phyloP scores from a whole-genome alignment of 2,329 filamentous ascomycete genomes.

The Anthostomella pinea region DNA sequence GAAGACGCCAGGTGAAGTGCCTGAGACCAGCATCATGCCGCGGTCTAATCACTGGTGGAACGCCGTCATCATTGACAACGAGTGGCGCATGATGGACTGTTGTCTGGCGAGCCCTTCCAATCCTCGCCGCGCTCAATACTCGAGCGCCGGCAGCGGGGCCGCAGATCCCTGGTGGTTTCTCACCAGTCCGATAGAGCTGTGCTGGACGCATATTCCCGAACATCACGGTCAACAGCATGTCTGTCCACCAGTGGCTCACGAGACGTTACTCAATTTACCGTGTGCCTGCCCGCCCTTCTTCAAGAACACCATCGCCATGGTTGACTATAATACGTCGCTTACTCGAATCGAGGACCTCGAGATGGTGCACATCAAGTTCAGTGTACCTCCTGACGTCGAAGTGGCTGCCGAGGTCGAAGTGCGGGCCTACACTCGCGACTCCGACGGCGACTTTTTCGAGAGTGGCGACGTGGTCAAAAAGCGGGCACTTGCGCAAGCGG shows the following conservation, averaged over 20 bases:
- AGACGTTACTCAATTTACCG: slow-evolving; percentile 82
- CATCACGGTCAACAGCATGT: slow-evolving; percentile 88
- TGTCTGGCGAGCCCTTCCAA: slow-evolving; percentile 90
- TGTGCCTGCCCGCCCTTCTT: slow-evolving; percentile 87
- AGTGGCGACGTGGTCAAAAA: slow-evolving; percentile 84
- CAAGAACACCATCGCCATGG: slow-evolving; percentile 73
- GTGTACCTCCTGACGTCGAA: slow-evolving; percentile 86
- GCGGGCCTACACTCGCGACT: slow-evolving; percentile 73
- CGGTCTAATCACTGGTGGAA: slow-evolving; percentile 98
- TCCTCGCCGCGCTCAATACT: slow-evolving; percentile 74
- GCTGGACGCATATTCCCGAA: slow-evolving; percentile 93
- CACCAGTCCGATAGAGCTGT: slow-evolving; percentile 81
- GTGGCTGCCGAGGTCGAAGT: slow-evolving; percentile 90
- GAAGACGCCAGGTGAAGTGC: slow-evolving; percentile 80
- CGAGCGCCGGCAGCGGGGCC: slow-evolving; percentile 62
- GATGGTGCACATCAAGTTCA: slow-evolving; percentile 85
- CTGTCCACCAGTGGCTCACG: slow-evolving; percentile 80
- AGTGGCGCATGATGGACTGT: slow-evolving; percentile 96
- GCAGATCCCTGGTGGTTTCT: slow-evolving; percentile 95
- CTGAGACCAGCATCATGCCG: slow-evolving; percentile 79
- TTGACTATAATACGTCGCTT: slow-evolving; percentile 87
- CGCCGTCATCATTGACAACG: slow-evolving; percentile 83
- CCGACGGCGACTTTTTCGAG: slow-evolving; percentile 90
- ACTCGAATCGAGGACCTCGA: slow-evolving; percentile 87
- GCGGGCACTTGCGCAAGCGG: slow-evolving; percentile 82